Evolutionary conservation across 1,284 basidiomycete species (phyloP), one percentile per base, ranked within the genome.

Genomic region (Ceratobasidium sp.): DNA sequence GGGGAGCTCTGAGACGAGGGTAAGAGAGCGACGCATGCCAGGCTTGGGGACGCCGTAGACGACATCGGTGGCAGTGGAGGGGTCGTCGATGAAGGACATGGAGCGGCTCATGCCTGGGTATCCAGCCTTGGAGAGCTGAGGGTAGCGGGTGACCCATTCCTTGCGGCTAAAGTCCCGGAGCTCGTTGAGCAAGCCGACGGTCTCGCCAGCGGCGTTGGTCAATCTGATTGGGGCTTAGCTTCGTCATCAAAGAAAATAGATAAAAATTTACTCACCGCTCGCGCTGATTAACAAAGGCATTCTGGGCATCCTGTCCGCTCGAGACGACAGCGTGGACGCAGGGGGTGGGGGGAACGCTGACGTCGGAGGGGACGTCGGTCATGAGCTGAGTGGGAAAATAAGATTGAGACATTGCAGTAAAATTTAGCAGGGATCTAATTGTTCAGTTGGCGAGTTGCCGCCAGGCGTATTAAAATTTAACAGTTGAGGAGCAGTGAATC

Each of bases 101-200:
- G 92, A 92, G 66, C 91, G 90, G 48, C 89, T 77, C 75, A 79
- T 74, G 14, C 78, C 78, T 19, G 79, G 79, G 44, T 80, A 79
- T 11, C 63, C 63, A 29, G 41, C 45, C 45, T 60, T 51, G 22
- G 81, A 80, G 69, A 93, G 84, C 79, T 89, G 88, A 60, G 96
- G 96, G 82, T 98, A 98, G 74, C 94, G 87, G 36, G 98, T 89
- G 48, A 94, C 87, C 93, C 95, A 97, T 78, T 93, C 88, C 60
- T 91, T 87, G 82, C 91, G 91, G 85, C 94, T 98, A 85, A 97
- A 97, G 76, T 87, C 85, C 76, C 90, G 89, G 41, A 98, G 84
- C 78, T 93, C 91, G 71, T 83, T 85, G 48, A 98, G 85, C 60
- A 98, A 88, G 22, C 84, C 81, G 79, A 89, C 89, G 41, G 94